These are phyloP conservation scores for Tricholoma hemisulphureum DNA, from an alignment of 768 basidiomycete species.

Conservation along the genomic window DNA sequence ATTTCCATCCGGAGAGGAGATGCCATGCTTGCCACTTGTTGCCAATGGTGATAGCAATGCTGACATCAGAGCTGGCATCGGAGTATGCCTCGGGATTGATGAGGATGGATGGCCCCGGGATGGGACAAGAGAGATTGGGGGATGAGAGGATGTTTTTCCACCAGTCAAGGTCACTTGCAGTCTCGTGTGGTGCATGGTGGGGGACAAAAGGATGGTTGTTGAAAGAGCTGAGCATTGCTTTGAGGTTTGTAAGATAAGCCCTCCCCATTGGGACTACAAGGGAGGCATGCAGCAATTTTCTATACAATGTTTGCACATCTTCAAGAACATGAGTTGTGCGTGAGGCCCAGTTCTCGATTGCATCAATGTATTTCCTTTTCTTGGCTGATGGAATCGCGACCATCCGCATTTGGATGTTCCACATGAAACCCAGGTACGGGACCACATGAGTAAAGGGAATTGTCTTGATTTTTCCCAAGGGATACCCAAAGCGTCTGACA, in stretches of 20 bases:
- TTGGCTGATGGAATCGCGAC: constrained; percentile 26
- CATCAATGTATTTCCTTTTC: too few relatives aligned
- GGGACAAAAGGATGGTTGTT: constrained; percentile 28
- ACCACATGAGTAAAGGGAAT: constrained; percentile 12
- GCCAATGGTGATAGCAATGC: not conserved
- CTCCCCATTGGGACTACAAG: constrained; percentile 24
- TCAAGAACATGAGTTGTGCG: constrained; percentile 21
- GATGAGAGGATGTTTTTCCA: constrained; percentile 20
- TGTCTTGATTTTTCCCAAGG: constrained; percentile 16
- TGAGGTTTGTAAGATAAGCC: constrained; percentile 35
- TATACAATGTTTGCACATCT: constrained; percentile 33
- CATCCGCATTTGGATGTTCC: constrained; percentile 23
- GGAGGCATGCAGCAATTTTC: too few relatives aligned
- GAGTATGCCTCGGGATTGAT: constrained; percentile 25
- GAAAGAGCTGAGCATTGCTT: constrained; percentile 27
- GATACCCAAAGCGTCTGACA: constrained; percentile 21
- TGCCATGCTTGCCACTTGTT: constrained; percentile 32
- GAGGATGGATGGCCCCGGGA: constrained; percentile 26
- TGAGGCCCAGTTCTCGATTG: constrained; percentile 23
- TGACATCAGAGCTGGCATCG: not conserved
- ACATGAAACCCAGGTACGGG: constrained; percentile 30
- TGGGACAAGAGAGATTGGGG: constrained; percentile 5
- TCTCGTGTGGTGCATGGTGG: constrained; percentile 5
- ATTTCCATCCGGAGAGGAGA: constrained; percentile 31
- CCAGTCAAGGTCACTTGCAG: constrained; percentile 24